Evolutionary conservation across 768 basidiomycete genomes (phyloP), one percentile per base, ranked within the genome.

Genomic region (Boletus vermiculosoides): DNA sequence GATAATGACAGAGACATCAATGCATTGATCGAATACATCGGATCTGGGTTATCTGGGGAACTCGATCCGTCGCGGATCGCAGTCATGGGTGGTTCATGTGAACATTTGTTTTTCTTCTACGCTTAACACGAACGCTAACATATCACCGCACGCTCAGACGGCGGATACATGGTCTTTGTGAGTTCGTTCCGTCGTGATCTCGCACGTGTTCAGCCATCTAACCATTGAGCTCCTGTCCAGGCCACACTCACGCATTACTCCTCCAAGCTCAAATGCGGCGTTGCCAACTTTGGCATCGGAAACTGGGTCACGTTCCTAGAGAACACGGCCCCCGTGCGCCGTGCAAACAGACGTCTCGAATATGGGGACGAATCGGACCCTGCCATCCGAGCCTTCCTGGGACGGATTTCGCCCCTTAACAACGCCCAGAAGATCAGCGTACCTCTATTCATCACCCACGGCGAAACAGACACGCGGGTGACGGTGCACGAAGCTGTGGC

Each of bases 11-110:
- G 76, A 54, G 77, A 78, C 50, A 76, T 78, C 44, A 64, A 72
- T 7, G 69, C 72, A 10, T 57, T 78, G 36, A 59, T 78, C n/a
- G 70, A 72, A 47, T 58, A 77, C 45, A 67, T 78, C 40, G 56
- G 63, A n/a, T 56, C 66, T 23, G 64, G 60, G 9, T 66, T 78
- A 62, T 62, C 66, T 36, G 60, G 57, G 20, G 73, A 77, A 49
- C 58, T 78, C 28, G 66, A 76, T 49, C 45, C 71, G 6, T 66
- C 65, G 16, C 70, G 71, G n/a, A 73, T 78, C 41, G 77, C 77
- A 23, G 76, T 78, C 49, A 71, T 73, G 54, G 77, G 76, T 25
- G 74, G 73, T 49, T 78, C 77, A 33, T 78, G 76, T 77, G 47
- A 55, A 59, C 68, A 45, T 9, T 28, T 45, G 2, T 33, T 49